Evolutionary conservation across 208 protist genomes (phyloP).

Genomic region (Acanthamoeba divionensis): DNA sequence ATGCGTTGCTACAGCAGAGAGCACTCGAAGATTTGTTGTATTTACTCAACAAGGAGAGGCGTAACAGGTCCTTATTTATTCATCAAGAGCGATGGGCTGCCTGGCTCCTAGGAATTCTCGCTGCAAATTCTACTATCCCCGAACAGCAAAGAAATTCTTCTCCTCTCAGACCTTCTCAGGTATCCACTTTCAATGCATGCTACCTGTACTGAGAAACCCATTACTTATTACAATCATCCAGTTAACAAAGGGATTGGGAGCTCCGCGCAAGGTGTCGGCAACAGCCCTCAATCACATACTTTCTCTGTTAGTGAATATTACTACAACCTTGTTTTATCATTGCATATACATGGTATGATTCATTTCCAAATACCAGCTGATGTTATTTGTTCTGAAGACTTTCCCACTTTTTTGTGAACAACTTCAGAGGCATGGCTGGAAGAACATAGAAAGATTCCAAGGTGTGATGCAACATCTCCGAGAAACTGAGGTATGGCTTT

Average conservation of each 20-base stretch:
- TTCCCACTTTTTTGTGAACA: not conserved
- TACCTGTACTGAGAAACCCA: too few relatives aligned
- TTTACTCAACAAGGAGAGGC: constrained; percentile 26
- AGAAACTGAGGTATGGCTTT: not conserved
- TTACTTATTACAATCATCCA: too few relatives aligned
- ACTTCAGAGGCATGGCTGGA: constrained; percentile 29
- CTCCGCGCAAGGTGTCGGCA: too few relatives aligned
- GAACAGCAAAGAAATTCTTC: not conserved
- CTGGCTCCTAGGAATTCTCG: constrained; percentile 21
- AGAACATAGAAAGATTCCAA: constrained; percentile 32
- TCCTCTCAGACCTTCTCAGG: not conserved
- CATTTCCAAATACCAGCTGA: too few relatives aligned
- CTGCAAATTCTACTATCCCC: not conserved
- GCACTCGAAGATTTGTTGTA: not conserved
- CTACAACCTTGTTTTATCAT: not conserved
- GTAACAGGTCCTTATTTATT: constrained; percentile 8
- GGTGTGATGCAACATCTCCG: not conserved
- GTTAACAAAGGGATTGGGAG: too few relatives aligned
- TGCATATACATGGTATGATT: not conserved
- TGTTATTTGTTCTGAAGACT: too few relatives aligned
- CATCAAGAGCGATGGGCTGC: not conserved
- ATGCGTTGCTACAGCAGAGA: not conserved
- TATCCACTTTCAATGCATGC: not conserved
- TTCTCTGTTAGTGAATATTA: constrained; percentile 43
- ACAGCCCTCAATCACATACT: constrained; percentile 16